Conservation (phyloP, 148 eudicot genomes). For the Agrostemma githago region DNA sequence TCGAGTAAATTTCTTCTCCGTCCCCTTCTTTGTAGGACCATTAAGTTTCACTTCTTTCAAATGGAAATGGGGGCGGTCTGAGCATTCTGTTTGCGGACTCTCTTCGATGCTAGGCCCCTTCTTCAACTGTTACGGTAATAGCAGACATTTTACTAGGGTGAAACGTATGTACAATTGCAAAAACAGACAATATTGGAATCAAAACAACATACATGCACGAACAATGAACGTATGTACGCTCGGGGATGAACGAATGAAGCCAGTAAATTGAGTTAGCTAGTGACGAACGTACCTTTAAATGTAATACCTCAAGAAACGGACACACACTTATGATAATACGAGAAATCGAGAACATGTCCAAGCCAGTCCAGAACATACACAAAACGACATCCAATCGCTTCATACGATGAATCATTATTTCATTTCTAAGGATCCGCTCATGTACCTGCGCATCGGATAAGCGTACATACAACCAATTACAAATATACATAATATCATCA, state of each 20-base stretch:
- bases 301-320: conserved; percentile 10
- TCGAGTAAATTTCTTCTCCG: background rate
- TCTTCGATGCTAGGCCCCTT: too few relatives aligned
- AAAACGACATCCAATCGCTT: background rate
- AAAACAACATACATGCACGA: too few relatives aligned
- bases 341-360: background rate
- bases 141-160: too few relatives aligned
- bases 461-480: too few relatives aligned
- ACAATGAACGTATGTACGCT: too few relatives aligned
- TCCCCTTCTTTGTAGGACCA: background rate
- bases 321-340: conserved; percentile 2
- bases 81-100: background rate
- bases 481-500: too few relatives aligned
- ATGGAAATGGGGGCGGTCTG: background rate
- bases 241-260: background rate
- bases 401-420: background rate
- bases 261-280: too few relatives aligned
- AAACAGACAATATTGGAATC: too few relatives aligned
- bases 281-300: background rate
- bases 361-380: background rate
- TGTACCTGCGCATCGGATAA: too few relatives aligned
- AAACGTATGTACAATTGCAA: too few relatives aligned
- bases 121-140: background rate
- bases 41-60: conserved; percentile 4
- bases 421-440: too few relatives aligned